phyloP scores from a whole-genome alignment of 2,329 filamentous ascomycete genomes.

The Curvularia hawaiiensis region DNA sequence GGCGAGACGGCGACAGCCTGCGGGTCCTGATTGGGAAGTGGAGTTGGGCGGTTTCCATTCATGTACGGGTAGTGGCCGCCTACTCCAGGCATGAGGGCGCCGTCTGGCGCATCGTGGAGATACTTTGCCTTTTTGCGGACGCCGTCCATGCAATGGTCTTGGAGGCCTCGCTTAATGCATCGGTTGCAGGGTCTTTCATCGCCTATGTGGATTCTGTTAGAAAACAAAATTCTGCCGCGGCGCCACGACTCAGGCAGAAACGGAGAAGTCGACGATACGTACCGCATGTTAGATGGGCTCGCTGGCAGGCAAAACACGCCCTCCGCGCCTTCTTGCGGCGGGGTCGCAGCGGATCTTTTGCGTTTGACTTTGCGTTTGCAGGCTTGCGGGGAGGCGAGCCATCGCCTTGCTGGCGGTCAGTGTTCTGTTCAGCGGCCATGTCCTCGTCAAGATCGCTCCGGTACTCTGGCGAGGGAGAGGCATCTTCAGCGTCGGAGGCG shows the following conservation, averaged over 20 bases:
- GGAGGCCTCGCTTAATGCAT: constrained; percentile 91
- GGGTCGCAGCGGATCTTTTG: constrained; percentile 89
- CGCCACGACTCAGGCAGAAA: background rate
- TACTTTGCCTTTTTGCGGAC: constrained; percentile 99
- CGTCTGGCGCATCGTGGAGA: constrained; percentile 91
- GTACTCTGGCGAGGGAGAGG: constrained; percentile 54
- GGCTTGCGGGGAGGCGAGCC: constrained; percentile 40
- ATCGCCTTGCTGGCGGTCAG: constrained; percentile 47
- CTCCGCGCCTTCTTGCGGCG: constrained; percentile 93
- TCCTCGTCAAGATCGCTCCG: constrained; percentile 48
- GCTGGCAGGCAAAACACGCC: constrained; percentile 95
- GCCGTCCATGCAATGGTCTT: constrained; percentile 91
- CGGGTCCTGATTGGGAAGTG: constrained; percentile 34
- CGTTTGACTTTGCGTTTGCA: constrained; percentile 53
- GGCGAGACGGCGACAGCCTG: constrained; percentile 35
- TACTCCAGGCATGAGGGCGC: constrained; percentile 85
- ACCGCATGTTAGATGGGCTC: constrained; percentile 98
- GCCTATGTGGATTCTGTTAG: constrained; percentile 64
- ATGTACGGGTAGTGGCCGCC: constrained; percentile 68
- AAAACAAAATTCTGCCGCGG: background rate
- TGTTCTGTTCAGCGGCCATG: constrained; percentile 53
- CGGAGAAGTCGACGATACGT: constrained; percentile 55
- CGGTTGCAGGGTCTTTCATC: constrained; percentile 93
- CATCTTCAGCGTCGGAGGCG: constrained; percentile 55
- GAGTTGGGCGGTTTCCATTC: constrained; percentile 54